Evolutionary conservation across 768 basidiomycete species (phyloP), one percentile per base, ranked within the genome.

Genomic region (Russula earlei): DNA sequence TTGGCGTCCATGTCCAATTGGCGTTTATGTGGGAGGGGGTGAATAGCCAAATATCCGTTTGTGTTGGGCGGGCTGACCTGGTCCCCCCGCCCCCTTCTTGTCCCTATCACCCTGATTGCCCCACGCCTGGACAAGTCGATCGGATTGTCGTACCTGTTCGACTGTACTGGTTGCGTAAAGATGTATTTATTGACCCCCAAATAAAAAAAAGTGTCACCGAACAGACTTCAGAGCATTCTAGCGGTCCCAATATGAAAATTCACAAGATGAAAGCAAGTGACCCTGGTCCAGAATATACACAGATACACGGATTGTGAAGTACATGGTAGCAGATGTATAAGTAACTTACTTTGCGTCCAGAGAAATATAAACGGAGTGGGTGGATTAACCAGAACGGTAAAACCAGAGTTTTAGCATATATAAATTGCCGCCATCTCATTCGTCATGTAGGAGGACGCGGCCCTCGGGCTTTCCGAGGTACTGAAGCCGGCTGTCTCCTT

Each of bases 1-100:
- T 36, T 88, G 87, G 87, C 74, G 70, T 59, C 75, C 82, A 2
- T 83, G 79, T 64, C 86, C 87, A 5, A 83, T 90, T 43, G 87
- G 87, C 9, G 73, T 85, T 48, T 77, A 72, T 56, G 61, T 67
- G 11, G n/a, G n/a, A 31, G 31, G 42, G 44, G 59, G 63, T 61
- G 25, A 41, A 48, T 48, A 53, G 38, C n/a, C 25, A 50, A 41
- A 49, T 31, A 8, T 14, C 10, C 29, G 29, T 36, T 12, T 36
- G 14, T 11, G 10, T 36, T 36, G 34, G 14, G 10, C n/a, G n/a
- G n/a, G n/a, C n/a, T n/a, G n/a, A n/a, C n/a, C n/a, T n/a, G n/a
- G n/a, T n/a, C n/a, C n/a, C n/a, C n/a, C n/a, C n/a, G n/a, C n/a
- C n/a, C n/a, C n/a, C n/a, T n/a, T n/a, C n/a, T n/a, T n/a, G n/a